Evolutionary conservation across 2,329 filamentous ascomycete species (phyloP), one percentile per base, ranked within the genome.

Genomic region (Calycina marina): DNA sequence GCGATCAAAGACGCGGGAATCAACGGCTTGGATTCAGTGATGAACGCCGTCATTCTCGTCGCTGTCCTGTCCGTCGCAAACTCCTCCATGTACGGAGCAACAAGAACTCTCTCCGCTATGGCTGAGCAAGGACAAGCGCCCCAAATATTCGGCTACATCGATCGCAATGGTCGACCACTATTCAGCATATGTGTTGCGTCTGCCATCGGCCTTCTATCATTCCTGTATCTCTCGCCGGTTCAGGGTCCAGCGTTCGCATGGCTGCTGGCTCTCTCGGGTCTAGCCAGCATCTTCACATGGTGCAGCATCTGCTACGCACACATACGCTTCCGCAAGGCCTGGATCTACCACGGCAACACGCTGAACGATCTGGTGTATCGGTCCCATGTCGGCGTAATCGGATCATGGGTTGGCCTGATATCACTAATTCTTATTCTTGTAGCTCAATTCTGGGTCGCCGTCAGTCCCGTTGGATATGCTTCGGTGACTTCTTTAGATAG

Each of bases 21-120:
- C 46, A 57, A 69, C 30, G 77, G 78, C 2, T 69, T 94, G 2
- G 83, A 84, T 4, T 85, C 79, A 0, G 71, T 93, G 36, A 92
- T 94, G 80, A 96, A 96, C 55, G 76, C 74, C 13, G 84, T 94
- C 38, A 93, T 96, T 52, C 72, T 94, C 53, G 74, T 93, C 37
- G 79, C 86, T 16, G 85, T 93, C 14, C 62, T 94, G 15, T 92
- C 83, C 1, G 86, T 94, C 38, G 85, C 85, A 37, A 94, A 93
- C 58, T 88, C 83, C 11, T 78, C 85, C 43, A 80, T 94, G 41
- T 96, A 92, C 27, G 88, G 84, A 27, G 85, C 83, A 18, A 90
- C 83, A 1, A 77, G 88, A 43, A 94, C 86, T 2, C 71, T 96
- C 6, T 82, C 84, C 18, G 86, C 86, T 2, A 69, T 94, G 1